These are phyloP conservation scores for Elaphomyces granulatus DNA, from an alignment of 495 filamentous ascomycete genomes.

Conservation along the genomic window DNA sequence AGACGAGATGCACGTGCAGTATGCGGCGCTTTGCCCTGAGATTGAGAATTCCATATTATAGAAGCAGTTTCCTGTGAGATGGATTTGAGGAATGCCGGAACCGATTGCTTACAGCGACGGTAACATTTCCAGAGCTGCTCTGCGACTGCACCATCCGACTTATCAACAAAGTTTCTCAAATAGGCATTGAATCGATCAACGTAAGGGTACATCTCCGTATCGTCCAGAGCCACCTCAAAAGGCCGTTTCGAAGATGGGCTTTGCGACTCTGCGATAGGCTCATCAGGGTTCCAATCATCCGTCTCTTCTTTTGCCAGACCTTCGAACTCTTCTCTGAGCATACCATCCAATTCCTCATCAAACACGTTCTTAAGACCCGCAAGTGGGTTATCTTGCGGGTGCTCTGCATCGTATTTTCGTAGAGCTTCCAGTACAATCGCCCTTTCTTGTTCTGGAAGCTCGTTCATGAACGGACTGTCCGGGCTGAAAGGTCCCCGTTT, in stretches of 20 bases:
- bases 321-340: constrained; percentile 30
- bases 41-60: constrained; percentile 33
- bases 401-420: constrained; percentile 26
- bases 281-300: constrained; percentile 21
- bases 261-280: constrained; percentile 9
- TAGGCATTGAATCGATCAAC: constrained; percentile 20
- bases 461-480: constrained; percentile 29
- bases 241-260: constrained; percentile 9
- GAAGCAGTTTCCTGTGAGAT: constrained; percentile 24
- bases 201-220: constrained; percentile 19
- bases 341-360: constrained; percentile 31
- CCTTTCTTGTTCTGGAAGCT: constrained; percentile 27
- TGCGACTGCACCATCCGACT: constrained; percentile 16
- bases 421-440: constrained; percentile 28
- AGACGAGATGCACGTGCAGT: constrained; percentile 40
- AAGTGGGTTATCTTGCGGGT: constrained; percentile 13
- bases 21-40: constrained; percentile 27
- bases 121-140: constrained; percentile 34
- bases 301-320: constrained; percentile 27
- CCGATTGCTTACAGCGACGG: constrained; percentile 26
- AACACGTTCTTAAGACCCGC: constrained; percentile 26
- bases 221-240: constrained; percentile 12
- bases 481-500: constrained; percentile 29
- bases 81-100: constrained; percentile 23
- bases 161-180: constrained; percentile 12